Evolutionary conservation across 2,329 filamentous ascomycete species (phyloP).

Genomic region (Ceratocystis diversiconidia): DNA sequence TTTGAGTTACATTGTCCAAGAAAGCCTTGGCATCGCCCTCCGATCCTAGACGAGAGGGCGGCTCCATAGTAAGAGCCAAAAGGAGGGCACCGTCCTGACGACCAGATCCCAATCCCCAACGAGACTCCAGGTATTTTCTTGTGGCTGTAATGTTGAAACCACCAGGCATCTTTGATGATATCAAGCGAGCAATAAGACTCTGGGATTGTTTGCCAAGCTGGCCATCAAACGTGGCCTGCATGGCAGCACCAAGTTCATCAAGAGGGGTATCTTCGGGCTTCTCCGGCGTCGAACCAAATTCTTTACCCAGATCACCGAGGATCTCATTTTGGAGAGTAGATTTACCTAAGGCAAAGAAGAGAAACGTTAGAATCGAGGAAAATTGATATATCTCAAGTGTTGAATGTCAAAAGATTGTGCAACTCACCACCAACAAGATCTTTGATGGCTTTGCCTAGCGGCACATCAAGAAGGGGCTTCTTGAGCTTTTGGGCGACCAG

Average conservation of each 20-base stretch:
- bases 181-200: slow-evolving; percentile 81
- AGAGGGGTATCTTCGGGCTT: slow-evolving; percentile 96
- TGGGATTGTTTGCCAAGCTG: slow-evolving; percentile 94
- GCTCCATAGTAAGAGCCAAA: slow-evolving; percentile 85
- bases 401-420: not conserved
- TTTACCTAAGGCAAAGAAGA: slow-evolving; percentile 50
- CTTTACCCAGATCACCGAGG: slow-evolving; percentile 90
- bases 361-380: not conserved
- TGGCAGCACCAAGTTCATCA: slow-evolving; percentile 84
- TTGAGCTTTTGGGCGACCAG: slow-evolving; percentile 96
- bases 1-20: slow-evolving; percentile 75
- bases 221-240: slow-evolving; percentile 98
- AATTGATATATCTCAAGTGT: not conserved
- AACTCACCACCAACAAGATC: slow-evolving; percentile 86
- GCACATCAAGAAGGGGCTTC: slow-evolving; percentile 78
- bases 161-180: slow-evolving; percentile 98
- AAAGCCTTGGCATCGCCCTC: slow-evolving; percentile 86
- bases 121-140: slow-evolving; percentile 84
- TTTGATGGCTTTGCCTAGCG: slow-evolving; percentile 92
- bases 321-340: slow-evolving; percentile 98
- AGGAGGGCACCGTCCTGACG: slow-evolving; percentile 84
- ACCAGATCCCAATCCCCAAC: slow-evolving; percentile 77
- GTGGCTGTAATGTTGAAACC: slow-evolving; percentile 97
- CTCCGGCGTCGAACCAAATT: slow-evolving; percentile 94
- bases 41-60: slow-evolving; percentile 70